A percentile compares a stretch with the other conserved stretches of the same genome.
Conservation (phyloP, 2,329 filamentous ascomycete species). For the Fusarium pseudoanthophilum region DNA sequence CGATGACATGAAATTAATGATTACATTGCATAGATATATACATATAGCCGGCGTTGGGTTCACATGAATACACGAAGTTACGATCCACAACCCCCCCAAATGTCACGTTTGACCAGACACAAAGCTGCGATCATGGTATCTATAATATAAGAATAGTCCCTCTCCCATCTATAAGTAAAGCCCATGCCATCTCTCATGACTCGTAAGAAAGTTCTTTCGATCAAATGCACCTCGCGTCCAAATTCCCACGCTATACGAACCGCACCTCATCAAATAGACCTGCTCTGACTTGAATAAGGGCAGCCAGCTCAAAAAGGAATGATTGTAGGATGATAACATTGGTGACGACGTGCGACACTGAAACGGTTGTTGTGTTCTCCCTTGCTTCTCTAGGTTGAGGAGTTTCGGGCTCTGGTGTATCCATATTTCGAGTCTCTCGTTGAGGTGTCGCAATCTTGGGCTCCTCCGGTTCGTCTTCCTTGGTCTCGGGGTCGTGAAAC, state of each 20-base stretch:
- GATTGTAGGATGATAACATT: constrained; percentile 84
- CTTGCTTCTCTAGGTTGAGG: constrained; percentile 30
- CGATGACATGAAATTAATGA: constrained; percentile 29
- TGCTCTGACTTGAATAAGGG: constrained; percentile 78
- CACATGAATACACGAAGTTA: constrained; percentile 29
- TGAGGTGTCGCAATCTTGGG: constrained; percentile 11
- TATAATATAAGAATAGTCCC: constrained; percentile 14
- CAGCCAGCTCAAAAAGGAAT: constrained; percentile 81
- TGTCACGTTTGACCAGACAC: constrained; percentile 20
- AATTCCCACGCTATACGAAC: constrained; percentile 55
- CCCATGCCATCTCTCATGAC: constrained; percentile 40
- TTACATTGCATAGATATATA: constrained; percentile 16
- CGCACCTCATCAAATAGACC: constrained; percentile 81
- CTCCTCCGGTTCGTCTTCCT: background rate
- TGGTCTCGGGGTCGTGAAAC: background rate
- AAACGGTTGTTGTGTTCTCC: constrained; percentile 59
- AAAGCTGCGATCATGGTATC: constrained; percentile 22
- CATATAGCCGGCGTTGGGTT: constrained; percentile 25
- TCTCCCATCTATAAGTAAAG: constrained; percentile 32
- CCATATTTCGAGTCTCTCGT: constrained; percentile 14
- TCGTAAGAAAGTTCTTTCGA: constrained; percentile 36
- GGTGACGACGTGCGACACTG: constrained; percentile 81
- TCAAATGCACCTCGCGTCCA: constrained; percentile 5
- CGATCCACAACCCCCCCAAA: constrained; percentile 3
- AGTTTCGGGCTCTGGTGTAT: constrained; percentile 31